Conservation (phyloP, 129 eudicot species). For the Chrysanthemum seticuspe region DNA sequence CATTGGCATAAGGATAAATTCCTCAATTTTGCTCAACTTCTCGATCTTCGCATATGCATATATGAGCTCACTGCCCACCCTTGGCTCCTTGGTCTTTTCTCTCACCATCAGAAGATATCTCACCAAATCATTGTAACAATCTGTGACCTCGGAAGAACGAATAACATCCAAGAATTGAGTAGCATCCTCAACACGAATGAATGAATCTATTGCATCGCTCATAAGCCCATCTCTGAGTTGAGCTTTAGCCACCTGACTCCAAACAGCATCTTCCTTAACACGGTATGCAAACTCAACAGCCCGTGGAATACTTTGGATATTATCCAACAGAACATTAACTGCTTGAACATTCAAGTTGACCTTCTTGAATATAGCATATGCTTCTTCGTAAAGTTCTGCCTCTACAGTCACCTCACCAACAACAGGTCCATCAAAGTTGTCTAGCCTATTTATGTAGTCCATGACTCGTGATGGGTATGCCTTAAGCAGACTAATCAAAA, state of each 20-base stretch:
- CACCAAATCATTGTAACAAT: slow-evolving; percentile 89
- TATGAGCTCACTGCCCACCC: slow-evolving; percentile 92
- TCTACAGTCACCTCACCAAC: slow-evolving; percentile 99
- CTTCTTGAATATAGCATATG: slow-evolving; percentile 95
- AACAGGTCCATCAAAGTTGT: slow-evolving; percentile 99
- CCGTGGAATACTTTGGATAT: slow-evolving; percentile 78
- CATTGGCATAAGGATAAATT: slow-evolving; percentile 97
- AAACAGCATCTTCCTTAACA: slow-evolving; percentile 96
- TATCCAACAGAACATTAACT: slow-evolving; percentile 84
- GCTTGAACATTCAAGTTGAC: slow-evolving; percentile 96
- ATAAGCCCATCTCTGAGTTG: slow-evolving; percentile 91
- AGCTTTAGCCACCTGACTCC: slow-evolving; percentile 99
- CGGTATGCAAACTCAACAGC: slow-evolving; percentile 99
- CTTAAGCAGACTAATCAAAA: slow-evolving; percentile 29
- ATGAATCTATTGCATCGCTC: slow-evolving; percentile 97
- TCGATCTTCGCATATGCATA: slow-evolving; percentile 96
- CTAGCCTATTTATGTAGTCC: slow-evolving; percentile 89
- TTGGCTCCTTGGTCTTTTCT: slow-evolving; percentile 92
- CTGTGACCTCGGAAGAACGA: slow-evolving; percentile 77
- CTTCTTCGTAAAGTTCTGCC: slow-evolving; percentile 92
- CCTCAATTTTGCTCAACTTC: slow-evolving; percentile 86
- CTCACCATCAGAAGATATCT: slow-evolving; percentile 93
- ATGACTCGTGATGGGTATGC: slow-evolving; percentile 97
- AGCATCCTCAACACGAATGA: slow-evolving; percentile 97
- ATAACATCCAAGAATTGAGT: slow-evolving; percentile 95